Base-by-base conservation (phyloP, 331 rosid genomes). In the Arachis monticola region DNA sequence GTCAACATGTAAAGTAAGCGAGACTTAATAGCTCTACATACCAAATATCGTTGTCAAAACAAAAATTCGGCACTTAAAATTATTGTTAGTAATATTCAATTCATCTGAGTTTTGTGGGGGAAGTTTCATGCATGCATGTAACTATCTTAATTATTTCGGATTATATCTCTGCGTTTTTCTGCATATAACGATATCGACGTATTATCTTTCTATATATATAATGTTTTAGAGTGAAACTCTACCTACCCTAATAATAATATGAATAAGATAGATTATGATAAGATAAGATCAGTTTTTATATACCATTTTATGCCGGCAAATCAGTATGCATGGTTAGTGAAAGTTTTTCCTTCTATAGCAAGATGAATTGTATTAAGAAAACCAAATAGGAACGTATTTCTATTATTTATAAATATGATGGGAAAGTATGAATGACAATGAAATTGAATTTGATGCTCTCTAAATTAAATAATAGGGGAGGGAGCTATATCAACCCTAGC, bases 21-120 rank as follows among this genome's bases (percentile, higher is more conserved):
- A 17, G 22, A 17, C 22, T 17, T 17, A 17, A 17, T 17, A 17
- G 22, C 22, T 17, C 22, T 56, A 52, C 46, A 31, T 7, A 46
- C 73, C 81, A 72, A 64, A 73, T 59, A 67, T 82, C 85, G 13
- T 77, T 82, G 80, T 82, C 85, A 47, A 13, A 72, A 13, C 27
- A n/a, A 17, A 73, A 72, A 82, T 82, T 77, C 85, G 59, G 72
- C 76, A 77, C 79, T 77, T 42, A 77, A 32, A 32, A 32, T 32
- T 32, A 32, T 2, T 32, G 3, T 32, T 32, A 64, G 0, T 35
- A 64, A 74, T 71, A 52, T 7, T 73, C 45, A 61, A 74, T 6
- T 62, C 9, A 52, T 6, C 8, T 74, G 12, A 74, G 50, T 69
- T 56, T 68, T 35, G 11, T 47, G 60, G 67, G 55, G 42, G 42